phyloP scores from a whole-genome alignment of 2,329 filamentous ascomycete species.

The Diaporthe batatas region DNA sequence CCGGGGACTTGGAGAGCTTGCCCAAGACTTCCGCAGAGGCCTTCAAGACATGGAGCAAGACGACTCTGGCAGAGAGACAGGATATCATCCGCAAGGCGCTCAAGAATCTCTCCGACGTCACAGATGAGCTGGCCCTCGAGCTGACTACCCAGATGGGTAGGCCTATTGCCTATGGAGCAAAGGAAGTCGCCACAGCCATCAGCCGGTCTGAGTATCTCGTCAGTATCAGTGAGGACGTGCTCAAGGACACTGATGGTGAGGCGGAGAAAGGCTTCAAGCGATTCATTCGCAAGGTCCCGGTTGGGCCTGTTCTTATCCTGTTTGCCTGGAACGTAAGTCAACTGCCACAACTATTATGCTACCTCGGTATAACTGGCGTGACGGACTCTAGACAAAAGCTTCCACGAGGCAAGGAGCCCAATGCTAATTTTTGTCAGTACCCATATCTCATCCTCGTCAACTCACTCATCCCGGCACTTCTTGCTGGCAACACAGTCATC shows the following conservation, averaged over 20 bases:
- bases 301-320: slow-evolving; percentile 88
- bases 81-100: slow-evolving; percentile 85
- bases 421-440: slow-evolving; percentile 69
- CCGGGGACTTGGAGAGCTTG: slow-evolving; percentile 78
- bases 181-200: slow-evolving; percentile 87
- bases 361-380: neutral
- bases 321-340: slow-evolving; percentile 93
- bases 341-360: neutral
- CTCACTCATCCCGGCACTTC: slow-evolving; percentile 89
- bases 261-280: slow-evolving; percentile 89
- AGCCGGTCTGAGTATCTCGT: slow-evolving; percentile 88
- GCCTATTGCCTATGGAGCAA: slow-evolving; percentile 87
- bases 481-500: slow-evolving; percentile 91
- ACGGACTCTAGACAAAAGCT: neutral
- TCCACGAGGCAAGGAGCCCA: slow-evolving; percentile 8
- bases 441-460: slow-evolving; percentile 95
- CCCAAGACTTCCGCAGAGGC: slow-evolving; percentile 79
- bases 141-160: slow-evolving; percentile 96
- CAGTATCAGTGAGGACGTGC: slow-evolving; percentile 82
- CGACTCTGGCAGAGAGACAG: slow-evolving; percentile 80
- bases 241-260: slow-evolving; percentile 86
- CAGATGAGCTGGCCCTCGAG: slow-evolving; percentile 86
- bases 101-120: slow-evolving; percentile 74
- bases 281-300: slow-evolving; percentile 88
- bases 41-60: slow-evolving; percentile 83